Percentiles rank a stretch among this genome's conserved stretches.
Conservation (phyloP, 2,329 filamentous ascomycete genomes). For the Phialocephala subalpina region DNA sequence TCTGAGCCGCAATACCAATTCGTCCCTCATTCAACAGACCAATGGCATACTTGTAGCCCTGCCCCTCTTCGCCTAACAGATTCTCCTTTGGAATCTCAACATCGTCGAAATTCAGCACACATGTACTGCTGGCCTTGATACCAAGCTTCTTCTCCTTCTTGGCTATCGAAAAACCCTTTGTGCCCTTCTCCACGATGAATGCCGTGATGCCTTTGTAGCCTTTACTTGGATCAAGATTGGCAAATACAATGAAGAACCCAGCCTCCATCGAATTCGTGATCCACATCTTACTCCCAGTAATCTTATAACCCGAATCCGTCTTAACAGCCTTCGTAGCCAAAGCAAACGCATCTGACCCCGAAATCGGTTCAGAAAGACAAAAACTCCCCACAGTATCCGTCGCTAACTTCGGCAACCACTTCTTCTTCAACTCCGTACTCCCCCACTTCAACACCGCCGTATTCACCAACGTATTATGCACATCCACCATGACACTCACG, state of each 20-base stretch:
- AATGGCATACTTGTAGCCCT: slow-evolving; percentile 99
- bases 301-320: slow-evolving; percentile 83
- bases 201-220: slow-evolving; percentile 98
- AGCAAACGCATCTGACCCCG: slow-evolving; percentile 95
- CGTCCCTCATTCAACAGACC: slow-evolving; percentile 92
- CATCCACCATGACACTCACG: slow-evolving; percentile 93
- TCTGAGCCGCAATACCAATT: slow-evolving; percentile 97
- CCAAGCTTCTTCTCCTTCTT: slow-evolving; percentile 99
- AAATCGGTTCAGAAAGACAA: slow-evolving; percentile 91
- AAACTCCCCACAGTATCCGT: slow-evolving; percentile 91
- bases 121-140: slow-evolving; percentile 94
- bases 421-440: slow-evolving; percentile 78
- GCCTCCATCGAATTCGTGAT: slow-evolving; percentile 98
- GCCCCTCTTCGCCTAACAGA: slow-evolving; percentile 84
- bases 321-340: slow-evolving; percentile 89
- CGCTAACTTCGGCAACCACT: slow-evolving; percentile 88
- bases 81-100: slow-evolving; percentile 89
- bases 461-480: slow-evolving; percentile 98
- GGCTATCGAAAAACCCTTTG: slow-evolving; percentile 89
- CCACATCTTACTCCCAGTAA: slow-evolving; percentile 98
- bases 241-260: slow-evolving; percentile 96
- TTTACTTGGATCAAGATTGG: slow-evolving; percentile 90
- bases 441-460: slow-evolving; percentile 90
- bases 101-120: slow-evolving; percentile 97
- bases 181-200: slow-evolving; percentile 92